Evolutionary conservation across 768 basidiomycete genomes (phyloP).

Genomic region (Tubosaeta sp.): DNA sequence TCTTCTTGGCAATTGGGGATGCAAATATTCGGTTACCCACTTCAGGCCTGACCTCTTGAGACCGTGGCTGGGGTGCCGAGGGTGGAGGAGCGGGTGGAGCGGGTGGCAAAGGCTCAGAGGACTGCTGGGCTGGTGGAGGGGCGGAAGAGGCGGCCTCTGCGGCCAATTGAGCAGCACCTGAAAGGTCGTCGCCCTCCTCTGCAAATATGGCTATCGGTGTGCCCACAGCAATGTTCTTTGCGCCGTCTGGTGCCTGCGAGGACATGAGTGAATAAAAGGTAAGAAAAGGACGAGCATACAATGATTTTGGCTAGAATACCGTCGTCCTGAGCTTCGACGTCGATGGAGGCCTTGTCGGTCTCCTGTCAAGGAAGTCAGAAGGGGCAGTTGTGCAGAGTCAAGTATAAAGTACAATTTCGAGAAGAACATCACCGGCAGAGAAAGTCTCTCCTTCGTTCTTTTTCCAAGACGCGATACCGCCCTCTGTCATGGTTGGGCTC

Average conservation of each 20-base stretch:
- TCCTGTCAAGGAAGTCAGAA: slow-evolving; percentile 50
- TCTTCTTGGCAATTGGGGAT: slow-evolving; percentile 93
- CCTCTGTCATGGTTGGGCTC: slow-evolving; percentile 99
- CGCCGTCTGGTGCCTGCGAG: slow-evolving; percentile 69
- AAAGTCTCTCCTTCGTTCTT: slow-evolving; percentile 93
- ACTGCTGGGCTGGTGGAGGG: slow-evolving; percentile 30
- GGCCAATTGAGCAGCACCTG: slow-evolving; percentile 73
- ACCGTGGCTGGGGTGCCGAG: slow-evolving; percentile 31
- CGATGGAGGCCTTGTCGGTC: slow-evolving; percentile 99
- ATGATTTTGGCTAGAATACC: slow-evolving; percentile 96
- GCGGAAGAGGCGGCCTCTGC: slow-evolving; percentile 50
- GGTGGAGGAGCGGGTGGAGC: slow-evolving; percentile 30
- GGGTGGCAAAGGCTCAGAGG: slow-evolving; percentile 41
- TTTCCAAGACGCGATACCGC: slow-evolving; percentile 97
- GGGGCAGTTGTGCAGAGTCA: not conserved
- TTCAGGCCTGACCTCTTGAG: slow-evolving; percentile 48
- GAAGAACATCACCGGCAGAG: slow-evolving; percentile 84
- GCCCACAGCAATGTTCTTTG: slow-evolving; percentile 86
- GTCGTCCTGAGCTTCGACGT: slow-evolving; percentile 98
- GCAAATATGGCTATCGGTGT: slow-evolving; percentile 85
- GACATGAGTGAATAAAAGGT: not conserved
- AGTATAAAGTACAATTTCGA: slow-evolving; percentile 72
- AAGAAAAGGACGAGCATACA: slow-evolving; percentile 42
- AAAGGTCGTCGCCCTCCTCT: slow-evolving; percentile 94
- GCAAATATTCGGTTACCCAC: slow-evolving; percentile 89